phyloP scores from a whole-genome alignment of 169 alveolate genomes.

The Blepharisma undulans region DNA sequence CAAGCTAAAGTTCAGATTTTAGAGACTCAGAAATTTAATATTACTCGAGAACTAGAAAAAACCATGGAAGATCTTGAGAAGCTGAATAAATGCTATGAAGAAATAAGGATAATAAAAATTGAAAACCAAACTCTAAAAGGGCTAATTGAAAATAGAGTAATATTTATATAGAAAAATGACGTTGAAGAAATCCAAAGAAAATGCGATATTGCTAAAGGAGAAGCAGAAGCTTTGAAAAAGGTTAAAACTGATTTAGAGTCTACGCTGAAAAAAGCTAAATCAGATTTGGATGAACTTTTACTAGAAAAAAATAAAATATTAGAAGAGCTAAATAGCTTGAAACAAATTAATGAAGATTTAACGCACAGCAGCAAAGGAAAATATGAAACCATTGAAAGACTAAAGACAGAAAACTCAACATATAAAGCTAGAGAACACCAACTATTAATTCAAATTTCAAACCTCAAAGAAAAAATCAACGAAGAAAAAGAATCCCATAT shows the following conservation, averaged over 20 bases:
- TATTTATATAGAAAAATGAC: slow-evolving; percentile 6
- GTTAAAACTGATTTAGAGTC: not conserved
- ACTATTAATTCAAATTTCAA: not conserved
- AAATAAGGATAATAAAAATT: not conserved
- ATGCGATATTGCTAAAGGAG: slow-evolving; percentile 6
- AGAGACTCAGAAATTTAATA: not conserved
- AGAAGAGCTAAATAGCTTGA: not conserved
- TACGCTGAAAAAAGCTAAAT: not conserved
- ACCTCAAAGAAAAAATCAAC: not conserved
- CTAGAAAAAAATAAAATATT: not conserved
- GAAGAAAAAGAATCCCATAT: not conserved
- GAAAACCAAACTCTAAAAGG: slow-evolving; percentile 17
- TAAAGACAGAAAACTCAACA: not conserved
- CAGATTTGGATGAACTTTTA: not conserved
- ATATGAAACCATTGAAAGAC: not conserved
- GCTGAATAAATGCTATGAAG: slow-evolving; percentile 3
- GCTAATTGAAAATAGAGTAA: not conserved
- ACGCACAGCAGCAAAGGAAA: not conserved
- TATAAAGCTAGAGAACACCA: not conserved
- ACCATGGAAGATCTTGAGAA: slow-evolving; percentile 9
- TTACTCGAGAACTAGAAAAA: slow-evolving; percentile 10
- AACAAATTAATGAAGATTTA: not conserved
- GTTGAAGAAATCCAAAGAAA: slow-evolving; percentile 16
- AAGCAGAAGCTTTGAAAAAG: slow-evolving; percentile 7
- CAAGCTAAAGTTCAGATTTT: not conserved